These are phyloP conservation scores for Daldinia sp. DNA, from an alignment of 2,329 filamentous ascomycete species.

Conservation along the genomic window DNA sequence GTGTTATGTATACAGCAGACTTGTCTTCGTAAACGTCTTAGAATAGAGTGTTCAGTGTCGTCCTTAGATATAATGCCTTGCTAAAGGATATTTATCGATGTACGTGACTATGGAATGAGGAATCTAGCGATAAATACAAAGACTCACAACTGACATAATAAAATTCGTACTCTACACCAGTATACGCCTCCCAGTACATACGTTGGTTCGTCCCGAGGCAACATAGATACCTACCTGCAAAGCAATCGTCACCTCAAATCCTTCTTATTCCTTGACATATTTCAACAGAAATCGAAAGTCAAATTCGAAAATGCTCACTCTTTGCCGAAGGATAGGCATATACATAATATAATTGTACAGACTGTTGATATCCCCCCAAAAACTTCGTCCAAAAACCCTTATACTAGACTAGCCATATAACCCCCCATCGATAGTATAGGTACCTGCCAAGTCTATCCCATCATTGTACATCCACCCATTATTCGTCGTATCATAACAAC, in stretches of 20 bases:
- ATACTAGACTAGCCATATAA: background rate
- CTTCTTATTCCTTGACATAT: background rate
- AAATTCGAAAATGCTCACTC: conserved; percentile 7
- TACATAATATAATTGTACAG: background rate
- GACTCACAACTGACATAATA: background rate
- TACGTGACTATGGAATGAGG: background rate
- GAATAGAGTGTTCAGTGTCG: background rate
- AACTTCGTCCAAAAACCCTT: background rate
- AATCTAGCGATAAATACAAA: background rate
- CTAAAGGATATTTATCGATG: background rate
- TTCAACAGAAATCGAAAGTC: background rate
- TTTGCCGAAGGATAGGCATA: background rate
- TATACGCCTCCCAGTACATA: background rate
- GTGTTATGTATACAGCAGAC: background rate
- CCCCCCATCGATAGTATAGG: conserved; percentile 1
- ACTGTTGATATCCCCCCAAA: background rate
- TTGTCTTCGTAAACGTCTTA: background rate
- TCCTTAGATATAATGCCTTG: background rate
- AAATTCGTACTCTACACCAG: background rate
- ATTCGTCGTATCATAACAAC: conserved; percentile 6
- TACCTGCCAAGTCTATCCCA: background rate
- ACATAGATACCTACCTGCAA: background rate
- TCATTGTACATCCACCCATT: background rate
- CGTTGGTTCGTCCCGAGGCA: background rate
- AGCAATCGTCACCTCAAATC: background rate